Base-by-base conservation (phyloP, 1,284 basidiomycete genomes). In the Blastosporella zonata region DNA sequence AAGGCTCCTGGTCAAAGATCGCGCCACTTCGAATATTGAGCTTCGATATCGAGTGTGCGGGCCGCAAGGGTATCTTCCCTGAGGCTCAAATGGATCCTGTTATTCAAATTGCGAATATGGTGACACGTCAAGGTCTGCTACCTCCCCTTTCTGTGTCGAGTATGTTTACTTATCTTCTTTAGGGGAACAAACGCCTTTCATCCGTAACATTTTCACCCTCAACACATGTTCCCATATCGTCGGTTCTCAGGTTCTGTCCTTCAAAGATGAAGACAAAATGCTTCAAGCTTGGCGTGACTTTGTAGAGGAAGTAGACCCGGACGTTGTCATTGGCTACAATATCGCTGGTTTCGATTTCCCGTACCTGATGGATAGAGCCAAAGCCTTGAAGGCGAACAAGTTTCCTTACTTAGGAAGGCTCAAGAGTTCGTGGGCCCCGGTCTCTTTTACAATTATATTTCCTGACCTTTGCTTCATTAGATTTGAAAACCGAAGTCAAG, bases 31-130 rank as follows among this genome's bases (percentile, higher is more conserved):
- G 94, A 10, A 89, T 97, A 55, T 77, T 97, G 21, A 95, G 92
- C 60, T 97, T 97, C 59, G 94, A 97, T 80, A 97, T 97, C 58
- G 94, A 97, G 67, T 97, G 94, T 68, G 95, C 94, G 0, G 94
- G 94, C 21, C 77, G 95, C 17, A 97, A 97, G 62, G 94, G 94
- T 37, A 89, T 97, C 56, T 97, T 97, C 62, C 94, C 94, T 0
- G 95, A 97, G 63, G 77, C 94, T 2, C 73, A 85, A 12, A 68
- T 79, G 20, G 94, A 97, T 64, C 94, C 94, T 2, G 92, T 97
- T 50, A 97, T 97, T 59, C 94, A 97, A 61, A 97, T 97, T 50
- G 94, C 94, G 1, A 95, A 93, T 63, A 97, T 97, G 94, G 94
- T 97, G 1, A 97, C 93, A 23, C 77, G 87, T 2, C 95, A 97